A percentile compares a stretch with the other conserved stretches of the same genome.
These are phyloP conservation scores for Vickermania ingenoplastis DNA, from an alignment of 208 protist species.

Conservation along the genomic window DNA sequence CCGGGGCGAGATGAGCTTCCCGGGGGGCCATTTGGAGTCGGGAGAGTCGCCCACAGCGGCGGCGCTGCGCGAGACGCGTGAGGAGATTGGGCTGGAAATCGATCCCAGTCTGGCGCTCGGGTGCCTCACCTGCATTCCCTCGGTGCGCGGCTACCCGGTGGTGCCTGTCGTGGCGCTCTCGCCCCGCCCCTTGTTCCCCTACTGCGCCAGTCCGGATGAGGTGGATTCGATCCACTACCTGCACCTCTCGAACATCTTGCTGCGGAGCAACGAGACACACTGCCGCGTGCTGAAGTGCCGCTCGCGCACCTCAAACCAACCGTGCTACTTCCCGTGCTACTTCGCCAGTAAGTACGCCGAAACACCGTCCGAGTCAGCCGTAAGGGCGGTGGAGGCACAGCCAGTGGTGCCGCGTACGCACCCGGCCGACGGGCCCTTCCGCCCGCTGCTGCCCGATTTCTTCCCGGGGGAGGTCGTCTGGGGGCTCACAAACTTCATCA, in stretches of 20 bases:
- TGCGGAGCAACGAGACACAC: slow-evolving; percentile 40
- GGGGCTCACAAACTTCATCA: slow-evolving; percentile 69
- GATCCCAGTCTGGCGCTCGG: slow-evolving; percentile 42
- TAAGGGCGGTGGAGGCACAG: not conserved
- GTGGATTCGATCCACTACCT: slow-evolving; percentile 77
- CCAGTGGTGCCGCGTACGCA: not conserved
- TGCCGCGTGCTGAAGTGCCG: slow-evolving; percentile 39
- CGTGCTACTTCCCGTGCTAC: slow-evolving; percentile 74
- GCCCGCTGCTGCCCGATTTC: slow-evolving; percentile 44
- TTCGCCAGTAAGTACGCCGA: slow-evolving; percentile 47
- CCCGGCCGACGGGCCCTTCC: slow-evolving; percentile 31
- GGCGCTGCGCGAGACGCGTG: slow-evolving; percentile 61
- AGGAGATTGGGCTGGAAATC: slow-evolving; percentile 65
- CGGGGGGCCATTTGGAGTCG: slow-evolving; percentile 48
- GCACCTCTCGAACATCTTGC: slow-evolving; percentile 56
- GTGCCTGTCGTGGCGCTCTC: slow-evolving; percentile 58
- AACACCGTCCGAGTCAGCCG: slow-evolving; percentile 13
- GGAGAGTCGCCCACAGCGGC: slow-evolving; percentile 39
- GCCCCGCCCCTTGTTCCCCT: slow-evolving; percentile 15
- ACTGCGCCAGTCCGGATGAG: slow-evolving; percentile 51
- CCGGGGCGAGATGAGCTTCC: slow-evolving; percentile 76
- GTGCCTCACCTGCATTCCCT: slow-evolving; percentile 33
- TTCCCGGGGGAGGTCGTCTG: slow-evolving; percentile 79
- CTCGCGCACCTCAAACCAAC: slow-evolving; percentile 13
- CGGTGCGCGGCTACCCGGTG: slow-evolving; percentile 14